Conservation (phyloP, 2,329 filamentous ascomycete species). For the Aspergillus versicolor region DNA sequence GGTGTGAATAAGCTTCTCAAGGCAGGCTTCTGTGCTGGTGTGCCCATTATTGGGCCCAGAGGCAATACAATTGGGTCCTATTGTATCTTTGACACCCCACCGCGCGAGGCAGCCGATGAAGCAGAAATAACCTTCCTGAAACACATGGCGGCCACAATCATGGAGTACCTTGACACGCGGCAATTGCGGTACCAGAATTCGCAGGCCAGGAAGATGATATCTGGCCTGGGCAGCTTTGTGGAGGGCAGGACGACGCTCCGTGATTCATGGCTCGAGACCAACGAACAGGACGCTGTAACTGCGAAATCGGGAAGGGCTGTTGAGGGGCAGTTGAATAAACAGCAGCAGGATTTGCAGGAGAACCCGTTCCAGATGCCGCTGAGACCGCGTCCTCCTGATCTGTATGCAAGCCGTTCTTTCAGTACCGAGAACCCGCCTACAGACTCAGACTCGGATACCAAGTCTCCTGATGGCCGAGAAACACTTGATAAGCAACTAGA, state of each 20-base stretch:
- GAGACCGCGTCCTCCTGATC: no score
- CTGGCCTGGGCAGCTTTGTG: slow-evolving; percentile 21
- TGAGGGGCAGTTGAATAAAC: no score
- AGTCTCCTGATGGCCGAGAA: neutral
- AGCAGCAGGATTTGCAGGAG: no score
- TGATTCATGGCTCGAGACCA: no score
- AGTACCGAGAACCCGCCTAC: no score
- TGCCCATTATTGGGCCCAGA: neutral
- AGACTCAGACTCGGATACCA: neutral
- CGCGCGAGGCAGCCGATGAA: neutral
- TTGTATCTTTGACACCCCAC: neutral
- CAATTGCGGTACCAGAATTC: slow-evolving; percentile 22
- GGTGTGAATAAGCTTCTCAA: neutral
- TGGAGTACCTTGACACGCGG: slow-evolving; percentile 22
- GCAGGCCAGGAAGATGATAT: slow-evolving; percentile 23
- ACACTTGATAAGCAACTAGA: neutral
- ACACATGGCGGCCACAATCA: slow-evolving; percentile 20
- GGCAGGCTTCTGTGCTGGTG: neutral
- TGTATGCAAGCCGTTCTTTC: no score
- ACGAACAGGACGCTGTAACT: no score
- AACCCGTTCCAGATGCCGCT: no score
- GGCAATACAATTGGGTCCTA: neutral
- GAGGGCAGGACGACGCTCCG: slow-evolving; percentile 18
- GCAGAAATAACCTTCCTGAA: slow-evolving; percentile 11
- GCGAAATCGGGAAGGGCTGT: no score